A percentile compares a stretch with the other conserved stretches of the same genome.
phyloP scores from a whole-genome alignment of 805 yeast genomes.

The Saccharomycopsis sp. region DNA sequence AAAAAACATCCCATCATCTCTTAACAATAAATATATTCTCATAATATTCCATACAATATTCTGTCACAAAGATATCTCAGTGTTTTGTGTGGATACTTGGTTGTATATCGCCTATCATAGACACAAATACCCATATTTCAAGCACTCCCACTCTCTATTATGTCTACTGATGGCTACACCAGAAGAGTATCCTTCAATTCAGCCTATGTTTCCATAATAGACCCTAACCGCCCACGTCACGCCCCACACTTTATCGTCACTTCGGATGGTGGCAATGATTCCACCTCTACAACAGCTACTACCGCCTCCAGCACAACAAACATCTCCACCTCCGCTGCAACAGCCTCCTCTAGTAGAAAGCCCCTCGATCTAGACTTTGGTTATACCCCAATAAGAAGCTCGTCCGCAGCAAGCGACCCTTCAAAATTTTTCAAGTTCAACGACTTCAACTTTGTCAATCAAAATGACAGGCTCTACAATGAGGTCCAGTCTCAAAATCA shows the following conservation, averaged over 20 bases:
- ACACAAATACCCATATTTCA: no score
- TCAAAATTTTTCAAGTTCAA: slow-evolving; percentile 20
- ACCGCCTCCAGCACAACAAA: no score
- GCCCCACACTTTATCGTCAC: slow-evolving; percentile 18
- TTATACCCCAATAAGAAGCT: slow-evolving; percentile 6
- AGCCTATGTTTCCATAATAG: slow-evolving; percentile 13
- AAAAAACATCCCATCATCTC: no score
- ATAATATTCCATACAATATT: no score
- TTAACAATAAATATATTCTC: no score
- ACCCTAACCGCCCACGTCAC: slow-evolving; percentile 17
- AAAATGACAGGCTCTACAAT: slow-evolving; percentile 16
- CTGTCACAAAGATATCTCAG: no score
- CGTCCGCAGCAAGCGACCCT: slow-evolving; percentile 4
- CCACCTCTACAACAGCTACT: no score
- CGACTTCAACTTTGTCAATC: slow-evolving; percentile 18
- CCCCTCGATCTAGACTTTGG: slow-evolving; percentile 19
- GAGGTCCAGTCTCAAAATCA: slow-evolving; percentile 12
- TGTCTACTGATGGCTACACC: slow-evolving; percentile 7
- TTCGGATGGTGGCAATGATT: no score
- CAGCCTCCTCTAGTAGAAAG: slow-evolving; percentile 1
- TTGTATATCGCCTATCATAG: no score
- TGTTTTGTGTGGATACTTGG: no score
- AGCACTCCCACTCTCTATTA: no score
- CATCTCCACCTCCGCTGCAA: no score
- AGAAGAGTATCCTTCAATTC: slow-evolving; percentile 18